Conservation (phyloP, 495 filamentous ascomycete genomes). For the Cenococcum geophilum region DNA sequence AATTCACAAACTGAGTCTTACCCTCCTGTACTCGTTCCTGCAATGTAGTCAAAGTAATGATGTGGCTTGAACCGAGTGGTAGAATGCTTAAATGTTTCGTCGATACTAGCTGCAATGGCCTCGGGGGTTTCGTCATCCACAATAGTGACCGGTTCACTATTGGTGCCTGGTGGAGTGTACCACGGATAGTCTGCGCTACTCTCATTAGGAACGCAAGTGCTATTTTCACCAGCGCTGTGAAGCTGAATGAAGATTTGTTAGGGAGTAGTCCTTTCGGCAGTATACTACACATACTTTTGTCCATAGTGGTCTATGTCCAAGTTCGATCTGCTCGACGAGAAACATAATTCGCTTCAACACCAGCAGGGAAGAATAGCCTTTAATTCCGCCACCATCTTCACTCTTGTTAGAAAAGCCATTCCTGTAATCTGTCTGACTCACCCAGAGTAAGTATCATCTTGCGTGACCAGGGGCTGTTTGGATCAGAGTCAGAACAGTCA, state of each 20-base stretch:
- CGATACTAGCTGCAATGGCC: background rate
- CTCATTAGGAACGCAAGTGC: background rate
- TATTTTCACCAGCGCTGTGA: background rate
- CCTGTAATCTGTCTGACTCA: background rate
- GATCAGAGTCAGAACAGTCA: slow-evolving; percentile 8
- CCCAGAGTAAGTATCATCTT: slow-evolving; percentile 8
- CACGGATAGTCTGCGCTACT: slow-evolving; percentile 8
- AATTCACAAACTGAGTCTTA: background rate
- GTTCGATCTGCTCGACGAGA: slow-evolving; percentile 10
- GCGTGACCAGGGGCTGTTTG: slow-evolving; percentile 10
- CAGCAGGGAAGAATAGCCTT: slow-evolving; percentile 11
- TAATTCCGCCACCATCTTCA: slow-evolving; percentile 8
- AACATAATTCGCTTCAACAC: slow-evolving; percentile 8
- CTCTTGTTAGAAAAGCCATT: background rate
- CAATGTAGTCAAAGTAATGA: slow-evolving; percentile 15
- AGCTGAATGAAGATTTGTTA: background rate
- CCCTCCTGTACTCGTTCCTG: slow-evolving; percentile 10
- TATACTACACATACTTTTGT: background rate
- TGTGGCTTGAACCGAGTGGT: slow-evolving; percentile 4
- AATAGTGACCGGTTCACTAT: background rate
- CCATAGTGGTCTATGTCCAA: background rate
- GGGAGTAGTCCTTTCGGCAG: background rate
- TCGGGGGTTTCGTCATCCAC: background rate
- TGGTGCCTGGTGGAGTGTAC: background rate
- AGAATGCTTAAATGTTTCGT: background rate